Conservation (phyloP, 192 early-diverging fungal genomes). For the Umbelopsis ramanniana region DNA sequence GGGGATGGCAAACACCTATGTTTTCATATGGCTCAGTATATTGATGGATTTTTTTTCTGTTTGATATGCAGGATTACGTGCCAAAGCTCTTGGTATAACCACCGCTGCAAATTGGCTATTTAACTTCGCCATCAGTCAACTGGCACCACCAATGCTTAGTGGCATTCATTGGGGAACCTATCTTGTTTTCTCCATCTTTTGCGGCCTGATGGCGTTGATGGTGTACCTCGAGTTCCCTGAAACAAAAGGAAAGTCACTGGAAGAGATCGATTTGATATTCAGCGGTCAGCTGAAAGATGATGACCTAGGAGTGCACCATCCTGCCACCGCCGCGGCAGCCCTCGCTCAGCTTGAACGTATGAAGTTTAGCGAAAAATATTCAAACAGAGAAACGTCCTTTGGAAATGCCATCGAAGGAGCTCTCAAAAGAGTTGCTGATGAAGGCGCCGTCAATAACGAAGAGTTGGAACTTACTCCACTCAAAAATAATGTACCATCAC, state of each 20-base stretch:
- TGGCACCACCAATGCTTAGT: conserved; percentile 71
- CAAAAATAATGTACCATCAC: neutral
- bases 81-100: conserved; percentile 80
- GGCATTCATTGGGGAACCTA: conserved; percentile 66
- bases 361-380: conserved; percentile 27
- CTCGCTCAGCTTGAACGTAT: conserved; percentile 30
- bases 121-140: conserved; percentile 74
- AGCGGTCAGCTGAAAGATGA: conserved; percentile 34
- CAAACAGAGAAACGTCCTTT: conserved; percentile 11
- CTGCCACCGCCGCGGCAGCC: conserved; percentile 37
- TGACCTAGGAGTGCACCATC: conserved; percentile 36
- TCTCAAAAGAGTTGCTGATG: conserved; percentile 13
- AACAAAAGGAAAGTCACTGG: conserved; percentile 65
- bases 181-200: conserved; percentile 70
- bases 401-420: conserved; percentile 20
- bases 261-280: conserved; percentile 43
- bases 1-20: conserved; percentile 2
- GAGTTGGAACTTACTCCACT: neutral
- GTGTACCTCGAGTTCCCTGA: conserved; percentile 76
- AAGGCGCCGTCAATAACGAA: neutral
- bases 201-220: conserved; percentile 58
- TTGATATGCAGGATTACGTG: conserved; percentile 60
- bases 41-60: neutral
- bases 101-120: conserved; percentile 90
- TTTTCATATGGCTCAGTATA: no score